Conservation (phyloP, 768 basidiomycete genomes). For the Suillus subaureus region DNA sequence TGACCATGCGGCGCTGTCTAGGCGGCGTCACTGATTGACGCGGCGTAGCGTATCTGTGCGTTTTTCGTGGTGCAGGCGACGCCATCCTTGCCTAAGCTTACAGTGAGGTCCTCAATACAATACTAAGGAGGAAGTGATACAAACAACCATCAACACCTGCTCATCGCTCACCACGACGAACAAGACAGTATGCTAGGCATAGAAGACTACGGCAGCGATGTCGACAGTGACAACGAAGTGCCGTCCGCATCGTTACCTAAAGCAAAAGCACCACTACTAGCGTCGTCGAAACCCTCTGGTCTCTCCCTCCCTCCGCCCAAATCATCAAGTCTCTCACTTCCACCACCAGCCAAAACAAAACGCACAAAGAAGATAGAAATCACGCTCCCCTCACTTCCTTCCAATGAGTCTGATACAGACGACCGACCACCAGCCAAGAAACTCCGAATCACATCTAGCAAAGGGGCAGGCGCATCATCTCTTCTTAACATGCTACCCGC, state of each 20-base stretch:
- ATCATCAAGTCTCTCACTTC: constrained; percentile 31
- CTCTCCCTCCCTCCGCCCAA: constrained; percentile 41
- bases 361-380: constrained; percentile 48
- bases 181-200: constrained; percentile 64
- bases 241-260: background rate
- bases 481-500: constrained; percentile 75
- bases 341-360: constrained; percentile 40
- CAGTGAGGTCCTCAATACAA: background rate
- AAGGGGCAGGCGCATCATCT: constrained; percentile 57
- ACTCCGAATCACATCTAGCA: constrained; percentile 43
- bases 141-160: constrained; percentile 3
- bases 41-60: constrained; percentile 34
- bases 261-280: constrained; percentile 22
- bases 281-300: constrained; percentile 32
- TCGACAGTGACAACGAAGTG: constrained; percentile 54
- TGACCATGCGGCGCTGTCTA: constrained; percentile 28
- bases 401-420: constrained; percentile 43
- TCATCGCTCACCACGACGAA: constrained; percentile 1
- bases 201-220: constrained; percentile 77
- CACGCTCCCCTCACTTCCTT: constrained; percentile 29
- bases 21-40: constrained; percentile 27
- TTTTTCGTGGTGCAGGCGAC: constrained; percentile 61
- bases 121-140: background rate
- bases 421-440: constrained; percentile 64
- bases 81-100: constrained; percentile 23